Base-by-base conservation (phyloP, 768 basidiomycete genomes). In the Sporobolomyces pararoseus region DNA sequence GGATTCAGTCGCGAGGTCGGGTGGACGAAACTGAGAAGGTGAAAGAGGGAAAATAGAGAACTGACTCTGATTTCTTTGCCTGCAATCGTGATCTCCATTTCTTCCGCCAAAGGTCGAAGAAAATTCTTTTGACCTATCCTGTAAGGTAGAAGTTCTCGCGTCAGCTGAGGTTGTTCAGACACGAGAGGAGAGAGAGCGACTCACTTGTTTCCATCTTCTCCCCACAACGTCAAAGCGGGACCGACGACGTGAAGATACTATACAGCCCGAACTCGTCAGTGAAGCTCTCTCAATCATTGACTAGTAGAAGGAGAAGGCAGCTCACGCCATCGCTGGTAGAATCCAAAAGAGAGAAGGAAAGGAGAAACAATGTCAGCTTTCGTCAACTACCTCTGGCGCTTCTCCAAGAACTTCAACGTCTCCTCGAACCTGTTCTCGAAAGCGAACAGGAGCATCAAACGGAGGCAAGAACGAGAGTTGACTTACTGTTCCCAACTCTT, bases 401-500 rank as follows among this genome's bases (percentile, higher is more conserved):
- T n/a, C n/a, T n/a, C n/a, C 17, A 21, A 19, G 17, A 49, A 49
- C n/a, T 51, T 12, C n/a, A 5, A 12, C 17, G 29, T 51, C 17
- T 7, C 25, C 25, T 7, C 29, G 50, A 7, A 51, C 25, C 50
- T 51, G 7, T 51, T 13, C 58, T 27, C 29, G 3, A 9, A n/a
- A 4, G 4, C 46, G 6, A 50, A 25, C 44, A 7, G 32, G 6
- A 27, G 17, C 21, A 31, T 7, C 42, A 39, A 19, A 25, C 3
- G 29, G 16, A 16, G 25, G n/a, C n/a, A n/a, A 3, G 13, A 47
- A 21, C 10, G 46, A 47, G 27, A 60, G 16, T 5, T 14, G 14
- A 66, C 71, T 49, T 47, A 73, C 72, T 21, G 35, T 35, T 73
- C 72, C 72, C 72, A 73, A n/a, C 31, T 70, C 68, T 73, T 73